Conservation (phyloP, 345 rosid species). For the Carallia brachiata region DNA sequence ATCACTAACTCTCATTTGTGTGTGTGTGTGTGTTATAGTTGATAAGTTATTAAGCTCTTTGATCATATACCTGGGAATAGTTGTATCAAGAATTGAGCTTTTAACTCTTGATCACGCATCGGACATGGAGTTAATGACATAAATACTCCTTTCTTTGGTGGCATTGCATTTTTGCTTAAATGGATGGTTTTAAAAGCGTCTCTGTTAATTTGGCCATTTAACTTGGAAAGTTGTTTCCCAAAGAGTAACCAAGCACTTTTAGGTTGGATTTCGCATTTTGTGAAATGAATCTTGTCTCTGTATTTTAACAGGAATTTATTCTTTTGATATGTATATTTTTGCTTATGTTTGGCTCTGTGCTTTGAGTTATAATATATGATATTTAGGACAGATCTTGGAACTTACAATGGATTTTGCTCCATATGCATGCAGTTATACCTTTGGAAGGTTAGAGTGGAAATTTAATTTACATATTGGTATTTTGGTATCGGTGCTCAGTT, state of each 20-base stretch:
- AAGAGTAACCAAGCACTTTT: not conserved
- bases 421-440: too few relatives aligned
- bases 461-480: too few relatives aligned
- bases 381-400: too few relatives aligned
- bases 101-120: too few relatives aligned
- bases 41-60: too few relatives aligned
- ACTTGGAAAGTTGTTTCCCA: not conserved
- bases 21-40: not conserved
- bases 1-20: not conserved
- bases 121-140: too few relatives aligned
- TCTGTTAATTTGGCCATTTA: not conserved
- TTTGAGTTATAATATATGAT: not conserved
- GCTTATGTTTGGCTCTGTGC: not conserved
- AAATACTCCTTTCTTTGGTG: not conserved
- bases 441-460: not conserved
- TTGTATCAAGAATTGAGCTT: too few relatives aligned
- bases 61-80: too few relatives aligned
- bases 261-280: not conserved
- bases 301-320: not conserved
- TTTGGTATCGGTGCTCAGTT: constrained; percentile 2
- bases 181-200: not conserved
- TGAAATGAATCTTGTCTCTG: not conserved
- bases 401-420: too few relatives aligned
- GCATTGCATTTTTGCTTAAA: not conserved
- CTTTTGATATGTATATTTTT: not conserved